phyloP scores from a whole-genome alignment of 371 early-diverging fungal species.

The Mortierella sp. region DNA sequence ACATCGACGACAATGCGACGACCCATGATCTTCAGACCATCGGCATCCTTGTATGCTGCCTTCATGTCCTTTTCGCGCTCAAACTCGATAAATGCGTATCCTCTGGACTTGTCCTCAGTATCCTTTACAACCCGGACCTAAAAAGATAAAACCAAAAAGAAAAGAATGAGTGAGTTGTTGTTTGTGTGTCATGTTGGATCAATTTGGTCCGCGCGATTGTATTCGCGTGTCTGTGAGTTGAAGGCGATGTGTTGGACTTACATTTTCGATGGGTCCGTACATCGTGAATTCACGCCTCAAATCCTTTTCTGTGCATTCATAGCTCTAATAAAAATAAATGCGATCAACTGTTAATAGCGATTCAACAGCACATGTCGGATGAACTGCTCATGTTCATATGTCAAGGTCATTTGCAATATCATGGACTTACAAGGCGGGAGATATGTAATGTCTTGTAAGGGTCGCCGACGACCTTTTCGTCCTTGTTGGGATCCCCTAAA shows the following conservation, averaged over 20 bases:
- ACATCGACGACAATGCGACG: constrained; percentile 94
- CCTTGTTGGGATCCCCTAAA: constrained; percentile 80
- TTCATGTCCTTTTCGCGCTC: constrained; percentile 94
- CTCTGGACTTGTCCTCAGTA: constrained; percentile 78
- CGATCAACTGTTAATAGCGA: background rate
- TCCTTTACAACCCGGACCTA: constrained; percentile 84
- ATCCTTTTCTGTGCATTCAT: constrained; percentile 85
- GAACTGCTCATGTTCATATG: background rate
- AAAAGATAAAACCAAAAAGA: background rate
- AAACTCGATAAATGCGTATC: constrained; percentile 97
- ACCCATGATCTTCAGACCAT: constrained; percentile 89
- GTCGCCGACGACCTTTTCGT: constrained; percentile 81
- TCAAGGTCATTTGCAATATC: background rate
- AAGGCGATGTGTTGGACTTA: constrained; percentile 50
- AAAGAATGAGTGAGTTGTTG: background rate
- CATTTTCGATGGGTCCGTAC: constrained; percentile 88
- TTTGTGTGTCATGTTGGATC: no score
- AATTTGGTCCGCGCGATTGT: background rate
- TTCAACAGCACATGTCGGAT: background rate
- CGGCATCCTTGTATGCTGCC: constrained; percentile 91
- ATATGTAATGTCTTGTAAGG: constrained; percentile 96
- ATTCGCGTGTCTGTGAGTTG: background rate
- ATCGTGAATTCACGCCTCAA: constrained; percentile 85
- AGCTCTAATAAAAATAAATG: constrained; percentile 61
- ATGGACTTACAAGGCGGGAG: constrained; percentile 76